Evolutionary conservation across 2,329 filamentous ascomycete genomes (phyloP).

Genomic region (Pyrenochaeta sp.): DNA sequence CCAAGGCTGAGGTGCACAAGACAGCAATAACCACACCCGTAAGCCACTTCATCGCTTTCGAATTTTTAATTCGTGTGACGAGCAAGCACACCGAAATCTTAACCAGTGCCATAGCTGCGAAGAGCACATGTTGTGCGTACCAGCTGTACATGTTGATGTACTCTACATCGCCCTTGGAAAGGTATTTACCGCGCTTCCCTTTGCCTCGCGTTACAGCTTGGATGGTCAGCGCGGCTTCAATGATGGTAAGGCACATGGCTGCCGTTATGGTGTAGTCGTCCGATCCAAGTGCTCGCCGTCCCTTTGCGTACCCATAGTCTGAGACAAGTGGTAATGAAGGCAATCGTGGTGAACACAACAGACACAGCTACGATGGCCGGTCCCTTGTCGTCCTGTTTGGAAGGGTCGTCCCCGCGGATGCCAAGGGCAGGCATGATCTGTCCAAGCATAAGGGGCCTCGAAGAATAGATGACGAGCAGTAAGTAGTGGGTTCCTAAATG

Average conservation of each 20-base stretch:
- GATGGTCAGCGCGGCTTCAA: conserved; percentile 7
- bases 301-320: conserved; percentile 5
- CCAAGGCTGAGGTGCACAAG: conserved; percentile 1
- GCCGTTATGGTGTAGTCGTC: conserved; percentile 8
- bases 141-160: conserved; percentile 10
- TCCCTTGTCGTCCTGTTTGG: conserved; percentile 5
- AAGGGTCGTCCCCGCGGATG: conserved; percentile 3
- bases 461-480: not conserved
- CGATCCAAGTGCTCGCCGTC: conserved; percentile 6
- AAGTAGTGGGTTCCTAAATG: not conserved
- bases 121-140: conserved; percentile 9
- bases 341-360: conserved; percentile 2
- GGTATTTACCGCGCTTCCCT: conserved; percentile 6
- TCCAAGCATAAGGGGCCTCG: not conserved
- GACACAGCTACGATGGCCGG: conserved; percentile 4
- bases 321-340: conserved; percentile 6
- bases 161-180: conserved; percentile 1
- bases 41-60: conserved; percentile 5
- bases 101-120: conserved; percentile 7
- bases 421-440: conserved; percentile 1
- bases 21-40: conserved; percentile 1
- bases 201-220: conserved; percentile 6
- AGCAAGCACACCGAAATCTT: conserved; percentile 12
- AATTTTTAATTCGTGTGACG: conserved; percentile 5
- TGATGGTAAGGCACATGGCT: conserved; percentile 5